Evolutionary conservation across 768 basidiomycete species (phyloP).

Genomic region (Clathrus columnatus): DNA sequence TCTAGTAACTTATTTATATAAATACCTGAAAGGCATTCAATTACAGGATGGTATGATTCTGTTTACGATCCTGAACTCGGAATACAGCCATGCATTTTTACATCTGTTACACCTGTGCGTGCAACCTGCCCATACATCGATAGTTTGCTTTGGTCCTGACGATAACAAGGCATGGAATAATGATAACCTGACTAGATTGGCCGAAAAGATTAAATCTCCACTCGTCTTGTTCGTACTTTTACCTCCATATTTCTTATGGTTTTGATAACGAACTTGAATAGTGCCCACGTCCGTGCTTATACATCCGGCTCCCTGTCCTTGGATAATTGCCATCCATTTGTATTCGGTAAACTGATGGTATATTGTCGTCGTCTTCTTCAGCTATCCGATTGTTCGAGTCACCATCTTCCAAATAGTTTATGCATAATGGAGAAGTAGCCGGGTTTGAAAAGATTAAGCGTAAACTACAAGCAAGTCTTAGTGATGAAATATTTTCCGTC

Average conservation of each 20-base stretch:
- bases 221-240: slow-evolving; percentile 70
- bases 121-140: background rate
- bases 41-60: slow-evolving; percentile 87
- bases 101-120: slow-evolving; percentile 83
- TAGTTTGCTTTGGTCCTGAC: background rate
- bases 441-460: slow-evolving; percentile 79
- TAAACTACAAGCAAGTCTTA: slow-evolving; percentile 59
- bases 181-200: slow-evolving; percentile 82
- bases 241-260: background rate
- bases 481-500: slow-evolving; percentile 77
- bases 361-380: slow-evolving; percentile 14
- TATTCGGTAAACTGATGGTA: slow-evolving; percentile 88
- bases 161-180: slow-evolving; percentile 86
- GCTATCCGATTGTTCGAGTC: background rate
- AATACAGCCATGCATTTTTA: slow-evolving; percentile 89
- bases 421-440: slow-evolving; percentile 95
- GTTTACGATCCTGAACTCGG: slow-evolving; percentile 76
- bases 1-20: background rate
- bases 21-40: no score
- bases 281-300: slow-evolving; percentile 88
- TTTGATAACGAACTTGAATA: slow-evolving; percentile 7
- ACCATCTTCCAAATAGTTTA: slow-evolving; percentile 50
- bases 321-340: slow-evolving; percentile 95
- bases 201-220: slow-evolving; percentile 95
- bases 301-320: slow-evolving; percentile 87